Base-by-base conservation (phyloP, 352 stramenopile genomes). In the Phytophthora capsici region DNA sequence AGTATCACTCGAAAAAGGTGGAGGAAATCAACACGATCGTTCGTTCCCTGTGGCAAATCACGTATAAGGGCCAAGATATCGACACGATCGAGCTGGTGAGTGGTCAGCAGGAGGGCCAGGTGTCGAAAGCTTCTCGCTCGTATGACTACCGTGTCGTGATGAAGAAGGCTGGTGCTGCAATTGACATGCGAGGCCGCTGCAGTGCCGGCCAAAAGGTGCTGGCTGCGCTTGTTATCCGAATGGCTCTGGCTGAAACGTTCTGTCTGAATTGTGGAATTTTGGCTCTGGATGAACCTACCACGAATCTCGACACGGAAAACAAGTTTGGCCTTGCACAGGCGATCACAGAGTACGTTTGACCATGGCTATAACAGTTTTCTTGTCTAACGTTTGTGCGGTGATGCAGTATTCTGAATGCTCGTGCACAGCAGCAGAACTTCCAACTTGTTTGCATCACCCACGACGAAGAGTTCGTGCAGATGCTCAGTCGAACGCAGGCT, bases 81-180 rank as follows among this genome's bases (percentile, higher is more conserved):
- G 98, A 99, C 57, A 98, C 95, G 16, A 99, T 99, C 73, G 91
- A 99, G 77, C 93, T 99, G 20, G 84, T 98, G 34, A 98, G 91
- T 16, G 96, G 96, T 23, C 87, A 98, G 71, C 89, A 99, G 20
- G 71, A 78, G 5, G 89, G 87, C 5, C 61, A 72, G 5, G 70
- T 71, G 3, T 71, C 80, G 19, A 88, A 88, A 60, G 79, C 78
- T 26, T 63, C 79, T 26, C 75, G 90, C 6, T 97, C 84, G 16
- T 99, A 99, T 77, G 99, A 99, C 69, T 99, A 99, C 69, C 90
- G 97, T 26, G 97, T 99, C 34, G 95, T 99, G 8, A 99, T 99
- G 98, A 96, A 91, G 44, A 99, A 99, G 61, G 89, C 77, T 17
- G 91, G 85, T 4, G 91, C 93, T 16, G 71, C 96, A 32, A 93